phyloP scores from a whole-genome alignment of 164 flowering plant species.

The Vitis cinerea region DNA sequence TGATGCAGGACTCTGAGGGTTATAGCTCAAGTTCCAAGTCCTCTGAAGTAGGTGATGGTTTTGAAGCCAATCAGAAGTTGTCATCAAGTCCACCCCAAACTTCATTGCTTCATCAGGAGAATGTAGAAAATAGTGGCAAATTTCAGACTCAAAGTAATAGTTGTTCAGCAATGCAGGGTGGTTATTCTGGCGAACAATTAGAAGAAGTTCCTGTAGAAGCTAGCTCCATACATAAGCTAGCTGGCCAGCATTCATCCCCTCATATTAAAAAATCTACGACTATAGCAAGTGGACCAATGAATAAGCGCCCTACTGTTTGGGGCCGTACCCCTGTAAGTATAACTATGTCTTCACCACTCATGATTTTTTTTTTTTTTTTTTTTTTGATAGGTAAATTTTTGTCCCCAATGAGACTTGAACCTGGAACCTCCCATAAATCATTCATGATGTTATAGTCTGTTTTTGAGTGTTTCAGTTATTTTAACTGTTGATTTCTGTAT shows the following conservation, averaged over 20 bases:
- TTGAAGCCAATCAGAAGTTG: conserved; percentile 17
- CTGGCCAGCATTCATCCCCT: conserved; percentile 13
- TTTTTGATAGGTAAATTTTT: neutral
- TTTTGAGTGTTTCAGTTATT: too few species aligned
- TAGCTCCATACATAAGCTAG: conserved; percentile 15
- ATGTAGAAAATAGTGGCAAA: conserved; percentile 15
- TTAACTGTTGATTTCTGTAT: too few species aligned
- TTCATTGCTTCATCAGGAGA: conserved; percentile 24
- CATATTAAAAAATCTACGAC: conserved; percentile 29
- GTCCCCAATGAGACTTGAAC: too few species aligned
- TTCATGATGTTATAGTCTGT: too few species aligned
- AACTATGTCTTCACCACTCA: neutral
- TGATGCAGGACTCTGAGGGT: conserved; percentile 46
- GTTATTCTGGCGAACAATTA: conserved; percentile 19
- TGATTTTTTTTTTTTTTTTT: neutral
- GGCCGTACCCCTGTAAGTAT: conserved; percentile 80
- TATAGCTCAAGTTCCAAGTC: conserved; percentile 33
- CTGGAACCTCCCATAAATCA: too few species aligned
- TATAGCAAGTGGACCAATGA: conserved; percentile 27
- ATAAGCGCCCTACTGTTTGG: conserved; percentile 44
- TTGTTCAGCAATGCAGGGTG: conserved; percentile 8
- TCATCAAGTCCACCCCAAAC: conserved; percentile 24
- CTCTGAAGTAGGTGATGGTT: conserved; percentile 25
- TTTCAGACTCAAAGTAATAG: neutral
- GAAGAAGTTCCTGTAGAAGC: conserved; percentile 27